Base-by-base conservation (phyloP, 306 rosid genomes). In the Trifolium fragiferum region DNA sequence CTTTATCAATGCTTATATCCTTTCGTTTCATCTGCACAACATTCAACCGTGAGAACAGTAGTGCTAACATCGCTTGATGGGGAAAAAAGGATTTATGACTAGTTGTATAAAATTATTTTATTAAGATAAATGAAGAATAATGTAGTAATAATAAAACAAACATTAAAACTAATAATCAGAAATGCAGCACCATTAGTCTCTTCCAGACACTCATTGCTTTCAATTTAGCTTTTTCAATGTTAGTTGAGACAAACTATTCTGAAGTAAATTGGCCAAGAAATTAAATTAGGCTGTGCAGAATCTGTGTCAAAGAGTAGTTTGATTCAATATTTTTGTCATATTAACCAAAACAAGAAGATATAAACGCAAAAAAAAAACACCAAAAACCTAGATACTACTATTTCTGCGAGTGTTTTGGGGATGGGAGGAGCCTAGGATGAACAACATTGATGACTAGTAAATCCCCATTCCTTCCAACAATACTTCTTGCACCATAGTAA, bases 21-120 rank as follows among this genome's bases (percentile, higher is more conserved):
- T 93, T 93, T 55, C 97, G 82, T 58, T 93, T 91, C 98, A 93
- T 93, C 97, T 91, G 82, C 62, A 80, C 53, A 60, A 63, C 41
- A 72, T 63, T 77, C 55, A 61, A 61, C 33, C 67, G 78, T 68
- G 77, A 53, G 51, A 55, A 40, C 53, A 55, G 46, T 19, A 74
- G 59, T 33, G 64, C 37, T 9, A 25, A 25, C 50, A 62, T 59
- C 32, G 37, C 12, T 41, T 16, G 37, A 10, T 14, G 19, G 41
- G 49, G 11, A 21, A 55, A 38, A 70, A 46, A 53, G 32, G 30
- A 51, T 71, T 57, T 10, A 66, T 14, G 37, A 50, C 33, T 41
- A 50, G 79, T 50, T 67, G 70, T 18, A 73, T 53, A 82, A 67
- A 67, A 50, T 27, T 51, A 66, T 44, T 59, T 15, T 15, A 70